Percentiles rank a stretch among this genome's conserved stretches.
phyloP scores from a whole-genome alignment of 805 yeast species.

The Yarrowia sp. region DNA sequence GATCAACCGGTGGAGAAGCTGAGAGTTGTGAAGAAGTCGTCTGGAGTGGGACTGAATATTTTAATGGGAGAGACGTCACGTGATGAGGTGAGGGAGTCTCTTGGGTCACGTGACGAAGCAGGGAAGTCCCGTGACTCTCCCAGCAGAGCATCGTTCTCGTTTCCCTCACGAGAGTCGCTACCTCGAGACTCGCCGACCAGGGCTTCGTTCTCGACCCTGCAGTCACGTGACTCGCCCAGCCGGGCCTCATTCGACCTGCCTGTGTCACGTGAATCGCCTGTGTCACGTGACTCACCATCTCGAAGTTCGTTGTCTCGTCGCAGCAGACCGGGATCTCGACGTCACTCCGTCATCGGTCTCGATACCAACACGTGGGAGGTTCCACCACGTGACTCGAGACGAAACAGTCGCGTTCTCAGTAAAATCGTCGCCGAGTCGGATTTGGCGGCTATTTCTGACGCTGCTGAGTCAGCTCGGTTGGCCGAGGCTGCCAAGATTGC shows the following conservation, averaged over 20 bases:
- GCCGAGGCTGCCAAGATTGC: neutral
- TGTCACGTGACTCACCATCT: neutral
- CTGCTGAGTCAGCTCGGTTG: neutral
- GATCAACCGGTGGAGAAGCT: slow-evolving; percentile 12
- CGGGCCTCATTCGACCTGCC: no score
- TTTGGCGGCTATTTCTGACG: neutral
- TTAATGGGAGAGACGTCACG: neutral
- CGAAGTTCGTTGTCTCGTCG: neutral
- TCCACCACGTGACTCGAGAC: slow-evolving; percentile 9
- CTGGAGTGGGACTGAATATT: slow-evolving; percentile 1
- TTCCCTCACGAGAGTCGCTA: no score
- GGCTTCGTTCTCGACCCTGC: neutral
- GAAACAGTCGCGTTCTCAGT: neutral
- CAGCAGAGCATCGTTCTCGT: neutral
- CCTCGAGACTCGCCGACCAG: neutral
- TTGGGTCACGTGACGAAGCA: neutral
- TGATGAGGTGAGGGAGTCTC: no score
- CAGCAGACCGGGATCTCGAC: neutral
- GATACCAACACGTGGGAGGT: slow-evolving; percentile 29
- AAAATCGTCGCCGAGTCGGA: slow-evolving; percentile 15
- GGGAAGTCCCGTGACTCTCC: neutral
- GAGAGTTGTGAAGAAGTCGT: slow-evolving; percentile 14
- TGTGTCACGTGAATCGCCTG: neutral
- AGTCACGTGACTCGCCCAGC: neutral
- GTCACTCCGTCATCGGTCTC: neutral